Conservation (phyloP, 371 early-diverging fungal genomes). For the Basidiobolus meristosporus region DNA sequence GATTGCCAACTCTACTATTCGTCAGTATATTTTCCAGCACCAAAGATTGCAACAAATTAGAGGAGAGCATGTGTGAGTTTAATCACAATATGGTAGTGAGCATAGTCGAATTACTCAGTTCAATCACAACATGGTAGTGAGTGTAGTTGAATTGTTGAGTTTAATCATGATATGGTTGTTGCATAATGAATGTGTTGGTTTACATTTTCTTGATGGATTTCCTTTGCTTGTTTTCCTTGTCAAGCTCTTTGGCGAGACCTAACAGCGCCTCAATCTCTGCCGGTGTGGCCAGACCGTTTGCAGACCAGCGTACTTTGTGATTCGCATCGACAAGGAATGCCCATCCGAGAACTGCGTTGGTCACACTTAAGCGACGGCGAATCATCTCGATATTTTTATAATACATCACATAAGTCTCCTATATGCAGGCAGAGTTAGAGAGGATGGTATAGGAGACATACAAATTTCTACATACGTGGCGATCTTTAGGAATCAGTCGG, state of each 20-base stretch:
- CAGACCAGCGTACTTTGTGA: constrained; percentile 69
- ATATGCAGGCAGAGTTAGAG: not conserved
- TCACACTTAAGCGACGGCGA: constrained; percentile 37
- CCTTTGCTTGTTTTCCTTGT: not conserved
- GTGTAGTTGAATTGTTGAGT: too few species aligned
- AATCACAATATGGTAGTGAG: too few species aligned
- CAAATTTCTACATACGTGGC: constrained; percentile 16
- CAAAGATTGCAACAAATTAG: too few species aligned
- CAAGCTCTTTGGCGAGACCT: constrained; percentile 3
- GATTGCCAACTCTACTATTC: too few species aligned
- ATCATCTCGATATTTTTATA: constrained; percentile 31
- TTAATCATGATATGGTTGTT: too few species aligned
- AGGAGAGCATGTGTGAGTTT: too few species aligned
- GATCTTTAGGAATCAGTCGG: constrained; percentile 26
- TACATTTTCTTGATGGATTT: too few species aligned
- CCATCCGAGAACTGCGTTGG: constrained; percentile 59
- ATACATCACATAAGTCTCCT: constrained; percentile 36
- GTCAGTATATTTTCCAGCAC: too few species aligned
- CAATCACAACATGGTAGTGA: too few species aligned
- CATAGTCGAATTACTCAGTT: too few species aligned
- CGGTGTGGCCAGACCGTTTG: constrained; percentile 52
- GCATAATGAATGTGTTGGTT: too few species aligned
- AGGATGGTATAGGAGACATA: not conserved
- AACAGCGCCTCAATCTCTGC: constrained; percentile 30
- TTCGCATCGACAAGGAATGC: constrained; percentile 50